Evolutionary conservation across 176 grass and related monocot genomes (phyloP).

Genomic region (Musa itinerans): DNA sequence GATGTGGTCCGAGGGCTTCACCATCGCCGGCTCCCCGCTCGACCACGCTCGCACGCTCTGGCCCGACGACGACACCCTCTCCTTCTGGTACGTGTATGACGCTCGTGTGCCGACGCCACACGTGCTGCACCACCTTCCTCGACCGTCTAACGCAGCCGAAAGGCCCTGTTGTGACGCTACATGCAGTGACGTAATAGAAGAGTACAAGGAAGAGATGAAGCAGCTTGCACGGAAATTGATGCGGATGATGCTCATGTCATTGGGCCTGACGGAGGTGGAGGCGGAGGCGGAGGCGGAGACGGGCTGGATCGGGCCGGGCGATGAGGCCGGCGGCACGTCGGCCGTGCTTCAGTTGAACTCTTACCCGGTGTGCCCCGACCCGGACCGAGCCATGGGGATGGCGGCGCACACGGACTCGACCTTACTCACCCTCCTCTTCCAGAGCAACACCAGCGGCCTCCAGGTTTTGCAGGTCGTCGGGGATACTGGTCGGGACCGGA

Average conservation of each 20-base stretch:
- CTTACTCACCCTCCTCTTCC: constrained; percentile 81
- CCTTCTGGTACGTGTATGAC: constrained; percentile 55
- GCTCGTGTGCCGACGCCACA: background rate
- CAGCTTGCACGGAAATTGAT: constrained; percentile 42
- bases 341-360: constrained; percentile 34
- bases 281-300: constrained; percentile 26
- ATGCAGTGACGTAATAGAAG: constrained; percentile 78
- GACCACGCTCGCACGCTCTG: constrained; percentile 72
- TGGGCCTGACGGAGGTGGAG: constrained; percentile 55
- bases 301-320: constrained; percentile 23
- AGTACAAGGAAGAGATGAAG: constrained; percentile 70
- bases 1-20: constrained; percentile 91
- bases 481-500: constrained; percentile 3
- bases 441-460: constrained; percentile 75
- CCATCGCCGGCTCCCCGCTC: constrained; percentile 62
- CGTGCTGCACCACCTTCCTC: background rate
- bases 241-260: constrained; percentile 46
- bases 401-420: constrained; percentile 93
- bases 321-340: constrained; percentile 27
- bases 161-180: constrained; percentile 1
- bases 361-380: constrained; percentile 87
- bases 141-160: background rate
- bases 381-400: constrained; percentile 66
- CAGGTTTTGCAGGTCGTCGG: constrained; percentile 42
- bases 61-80: constrained; percentile 56